phyloP scores from a whole-genome alignment of 495 filamentous ascomycete species.

The Hapsidospora chrysogenum region DNA sequence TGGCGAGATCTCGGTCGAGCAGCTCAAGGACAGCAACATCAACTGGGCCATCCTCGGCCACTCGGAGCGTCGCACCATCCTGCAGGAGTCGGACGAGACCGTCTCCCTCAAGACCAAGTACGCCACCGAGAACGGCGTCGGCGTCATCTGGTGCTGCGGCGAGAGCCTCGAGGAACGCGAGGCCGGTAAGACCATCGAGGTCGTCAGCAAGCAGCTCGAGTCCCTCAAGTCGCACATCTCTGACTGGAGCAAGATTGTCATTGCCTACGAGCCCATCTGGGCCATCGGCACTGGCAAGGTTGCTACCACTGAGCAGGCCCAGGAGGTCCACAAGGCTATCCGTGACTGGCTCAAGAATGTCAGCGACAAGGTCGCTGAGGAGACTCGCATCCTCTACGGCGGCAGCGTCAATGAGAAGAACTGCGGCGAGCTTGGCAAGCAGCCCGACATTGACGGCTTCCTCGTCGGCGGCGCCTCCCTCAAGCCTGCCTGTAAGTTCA shows the following conservation, averaged over 20 bases:
- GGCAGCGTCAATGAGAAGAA: conserved; percentile 97
- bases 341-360: conserved; percentile 75
- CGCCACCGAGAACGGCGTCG: conserved; percentile 69
- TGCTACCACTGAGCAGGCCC: conserved; percentile 80
- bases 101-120: conserved; percentile 86
- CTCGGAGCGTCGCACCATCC: conserved; percentile 76
- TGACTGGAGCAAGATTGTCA: conserved; percentile 85
- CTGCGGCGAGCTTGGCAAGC: conserved; percentile 77
- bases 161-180: conserved; percentile 90
- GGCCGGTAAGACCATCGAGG: conserved; percentile 70
- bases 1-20: conserved; percentile 81
- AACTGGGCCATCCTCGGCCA: conserved; percentile 86
- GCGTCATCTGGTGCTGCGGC: conserved; percentile 91
- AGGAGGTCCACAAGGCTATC: conserved; percentile 89
- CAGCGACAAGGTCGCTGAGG: conserved; percentile 50
- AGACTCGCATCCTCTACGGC: conserved; percentile 85
- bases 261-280: conserved; percentile 99
- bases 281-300: conserved; percentile 98
- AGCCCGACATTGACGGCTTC: conserved; percentile 95
- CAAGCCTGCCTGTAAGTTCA: conserved; percentile 84
- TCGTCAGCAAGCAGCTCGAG: conserved; percentile 64
- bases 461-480: conserved; percentile 94
- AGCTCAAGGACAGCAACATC: conserved; percentile 75
- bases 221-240: conserved; percentile 49
- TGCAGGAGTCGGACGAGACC: conserved; percentile 72